These are phyloP conservation scores for Hymenotorrendiella dingleyae DNA, from an alignment of 2,329 filamentous ascomycete species.

Conservation along the genomic window DNA sequence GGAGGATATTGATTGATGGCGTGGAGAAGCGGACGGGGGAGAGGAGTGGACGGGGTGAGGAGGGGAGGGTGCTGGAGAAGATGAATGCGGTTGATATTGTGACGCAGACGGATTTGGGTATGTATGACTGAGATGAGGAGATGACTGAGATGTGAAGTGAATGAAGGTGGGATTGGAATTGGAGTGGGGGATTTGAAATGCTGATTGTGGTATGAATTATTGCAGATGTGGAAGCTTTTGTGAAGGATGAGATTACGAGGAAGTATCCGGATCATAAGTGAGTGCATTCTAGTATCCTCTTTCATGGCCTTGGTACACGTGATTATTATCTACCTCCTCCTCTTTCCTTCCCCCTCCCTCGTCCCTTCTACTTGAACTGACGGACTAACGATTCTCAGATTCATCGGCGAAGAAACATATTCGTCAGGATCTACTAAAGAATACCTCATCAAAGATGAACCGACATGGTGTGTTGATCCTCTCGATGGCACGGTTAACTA, in stretches of 20 bases:
- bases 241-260: constrained; percentile 50
- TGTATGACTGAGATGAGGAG: constrained; percentile 11
- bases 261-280: constrained; percentile 63
- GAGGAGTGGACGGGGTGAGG: constrained; percentile 21
- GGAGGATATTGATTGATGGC: constrained; percentile 58
- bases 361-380: neutral
- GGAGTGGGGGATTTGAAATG: neutral
- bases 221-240: constrained; percentile 65
- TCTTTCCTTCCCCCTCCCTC: neutral
- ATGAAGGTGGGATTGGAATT: neutral
- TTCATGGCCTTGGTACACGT: neutral
- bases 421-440: constrained; percentile 60
- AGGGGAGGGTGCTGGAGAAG: constrained; percentile 49
- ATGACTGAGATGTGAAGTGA: neutral
- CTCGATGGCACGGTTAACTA: constrained; percentile 76
- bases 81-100: constrained; percentile 73
- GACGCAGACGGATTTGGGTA: constrained; percentile 69
- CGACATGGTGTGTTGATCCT: constrained; percentile 74
- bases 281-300: constrained; percentile 21
- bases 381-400: constrained; percentile 38
- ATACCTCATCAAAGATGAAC: constrained; percentile 57
- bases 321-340: too few relatives aligned
- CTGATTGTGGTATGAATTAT: neutral
- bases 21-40: constrained; percentile 49
- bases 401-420: constrained; percentile 73